Evolutionary conservation across 257 asterid genomes (phyloP).

Genomic region (Verbena officinalis): DNA sequence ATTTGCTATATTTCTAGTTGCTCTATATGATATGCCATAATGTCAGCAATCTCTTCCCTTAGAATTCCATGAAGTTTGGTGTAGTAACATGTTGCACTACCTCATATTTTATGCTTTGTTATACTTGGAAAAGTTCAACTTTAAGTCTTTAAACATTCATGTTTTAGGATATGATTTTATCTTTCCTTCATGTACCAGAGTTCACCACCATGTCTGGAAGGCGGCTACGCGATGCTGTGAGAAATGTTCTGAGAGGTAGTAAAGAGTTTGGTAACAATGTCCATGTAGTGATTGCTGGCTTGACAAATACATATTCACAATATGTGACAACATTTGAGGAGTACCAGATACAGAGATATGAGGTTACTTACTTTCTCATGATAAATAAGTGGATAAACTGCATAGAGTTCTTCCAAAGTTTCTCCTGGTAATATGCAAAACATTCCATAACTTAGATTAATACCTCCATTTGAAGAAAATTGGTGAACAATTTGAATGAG

Average conservation of each 20-base stretch:
- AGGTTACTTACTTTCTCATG: constrained; percentile 56
- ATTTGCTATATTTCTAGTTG: too few relatives aligned
- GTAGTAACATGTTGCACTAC: constrained; percentile 2
- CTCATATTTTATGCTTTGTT: not conserved
- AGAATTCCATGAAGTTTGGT: constrained; percentile 1
- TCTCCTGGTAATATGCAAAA: not conserved
- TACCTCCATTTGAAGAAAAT: not conserved
- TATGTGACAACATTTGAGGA: constrained; percentile 91
- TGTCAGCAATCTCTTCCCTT: not conserved
- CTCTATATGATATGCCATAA: too few relatives aligned
- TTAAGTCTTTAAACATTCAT: not conserved
- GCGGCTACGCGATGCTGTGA: constrained; percentile 93
- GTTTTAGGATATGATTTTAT: constrained; percentile 15
- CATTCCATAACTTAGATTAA: constrained; percentile 3
- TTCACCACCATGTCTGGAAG: constrained; percentile 99
- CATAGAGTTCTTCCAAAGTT: too few relatives aligned
- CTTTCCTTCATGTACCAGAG: constrained; percentile 45
- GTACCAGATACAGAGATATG: constrained; percentile 93
- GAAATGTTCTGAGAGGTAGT: constrained; percentile 49
- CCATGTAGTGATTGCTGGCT: constrained; percentile 92
- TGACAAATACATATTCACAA: constrained; percentile 94
- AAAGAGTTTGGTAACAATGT: constrained; percentile 55
- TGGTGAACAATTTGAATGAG: not conserved
- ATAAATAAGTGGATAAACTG: not conserved
- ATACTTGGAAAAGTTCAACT: not conserved